phyloP scores from a whole-genome alignment of 352 stramenopile species.

The Peronospora farinosa region DNA sequence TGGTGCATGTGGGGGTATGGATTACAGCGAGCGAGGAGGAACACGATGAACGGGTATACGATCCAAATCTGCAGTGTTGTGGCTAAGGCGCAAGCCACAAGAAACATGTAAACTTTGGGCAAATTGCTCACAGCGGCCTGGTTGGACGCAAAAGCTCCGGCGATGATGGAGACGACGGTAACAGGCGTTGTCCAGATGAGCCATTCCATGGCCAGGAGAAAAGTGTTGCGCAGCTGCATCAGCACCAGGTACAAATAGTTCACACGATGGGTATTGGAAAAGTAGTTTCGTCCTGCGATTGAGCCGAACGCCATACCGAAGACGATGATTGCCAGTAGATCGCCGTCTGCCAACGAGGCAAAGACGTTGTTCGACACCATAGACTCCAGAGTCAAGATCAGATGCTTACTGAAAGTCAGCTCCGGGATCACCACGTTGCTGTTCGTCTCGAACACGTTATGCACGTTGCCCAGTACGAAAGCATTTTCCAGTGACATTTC shows the following conservation, averaged over 20 bases:
- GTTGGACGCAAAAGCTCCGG: slow-evolving; percentile 57
- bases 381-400: slow-evolving; percentile 49
- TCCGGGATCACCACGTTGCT: slow-evolving; percentile 32
- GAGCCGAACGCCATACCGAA: slow-evolving; percentile 66
- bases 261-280: slow-evolving; percentile 47
- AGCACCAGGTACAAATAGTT: slow-evolving; percentile 67
- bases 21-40: slow-evolving; percentile 55
- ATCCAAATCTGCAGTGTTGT: slow-evolving; percentile 42
- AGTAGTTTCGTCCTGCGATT: slow-evolving; percentile 49
- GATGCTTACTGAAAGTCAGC: slow-evolving; percentile 51
- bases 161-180: slow-evolving; percentile 60
- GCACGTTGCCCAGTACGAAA: slow-evolving; percentile 45
- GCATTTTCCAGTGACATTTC: slow-evolving; percentile 19
- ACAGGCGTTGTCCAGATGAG: slow-evolving; percentile 60
- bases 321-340: slow-evolving; percentile 57
- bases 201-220: slow-evolving; percentile 67
- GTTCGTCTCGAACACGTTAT: slow-evolving; percentile 46
- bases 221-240: slow-evolving; percentile 62
- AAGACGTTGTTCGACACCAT: slow-evolving; percentile 70
- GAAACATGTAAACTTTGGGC: slow-evolving; percentile 45
- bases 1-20: slow-evolving; percentile 61
- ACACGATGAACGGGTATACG: slow-evolving; percentile 57
- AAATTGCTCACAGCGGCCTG: slow-evolving; percentile 35
- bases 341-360: slow-evolving; percentile 33
- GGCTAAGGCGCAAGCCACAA: slow-evolving; percentile 36